Percentiles rank a stretch among this genome's conserved stretches.
phyloP scores from a whole-genome alignment of 164 flowering plant genomes.

The Stephania japonica region DNA sequence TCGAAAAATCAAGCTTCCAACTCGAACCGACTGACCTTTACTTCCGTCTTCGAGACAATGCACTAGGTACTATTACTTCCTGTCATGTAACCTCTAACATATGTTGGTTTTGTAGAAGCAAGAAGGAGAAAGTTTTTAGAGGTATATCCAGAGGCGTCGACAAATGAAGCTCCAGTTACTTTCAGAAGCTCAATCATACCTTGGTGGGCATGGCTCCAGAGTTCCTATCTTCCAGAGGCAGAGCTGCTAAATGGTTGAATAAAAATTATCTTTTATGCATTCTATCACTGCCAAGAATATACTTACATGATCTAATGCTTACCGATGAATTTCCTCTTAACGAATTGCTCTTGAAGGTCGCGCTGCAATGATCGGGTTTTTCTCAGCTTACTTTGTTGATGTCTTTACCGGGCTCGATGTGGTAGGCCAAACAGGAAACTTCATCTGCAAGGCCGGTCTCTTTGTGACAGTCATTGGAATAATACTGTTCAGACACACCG shows the following conservation, averaged over 20 bases:
- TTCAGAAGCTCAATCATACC: constrained; percentile 59
- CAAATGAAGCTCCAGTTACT: constrained; percentile 46
- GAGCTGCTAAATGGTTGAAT: constrained; percentile 51
- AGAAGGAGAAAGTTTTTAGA: constrained; percentile 55
- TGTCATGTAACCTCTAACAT: not conserved
- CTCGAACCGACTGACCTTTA: not conserved
- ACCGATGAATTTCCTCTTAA: not conserved
- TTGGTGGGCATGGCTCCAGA: constrained; percentile 66
- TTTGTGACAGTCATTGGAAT: constrained; percentile 36
- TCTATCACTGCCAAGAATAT: not conserved
- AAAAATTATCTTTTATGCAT: not conserved
- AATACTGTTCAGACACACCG: constrained; percentile 25
- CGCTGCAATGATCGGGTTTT: constrained; percentile 73
- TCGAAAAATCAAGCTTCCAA: not conserved
- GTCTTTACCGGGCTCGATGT: constrained; percentile 48
- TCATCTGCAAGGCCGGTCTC: constrained; percentile 48
- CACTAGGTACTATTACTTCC: not conserved
- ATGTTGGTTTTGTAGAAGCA: constrained; percentile 40
- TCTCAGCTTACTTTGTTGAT: constrained; percentile 50
- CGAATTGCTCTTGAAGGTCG: constrained; percentile 30
- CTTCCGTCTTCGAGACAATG: not conserved
- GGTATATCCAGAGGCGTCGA: constrained; percentile 44
- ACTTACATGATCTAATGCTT: not conserved
- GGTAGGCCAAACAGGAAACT: constrained; percentile 57
- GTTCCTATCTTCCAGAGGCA: constrained; percentile 56